Base-by-base conservation (phyloP, 345 rosid genomes). In the Psidium friedrichsthalianum region DNA sequence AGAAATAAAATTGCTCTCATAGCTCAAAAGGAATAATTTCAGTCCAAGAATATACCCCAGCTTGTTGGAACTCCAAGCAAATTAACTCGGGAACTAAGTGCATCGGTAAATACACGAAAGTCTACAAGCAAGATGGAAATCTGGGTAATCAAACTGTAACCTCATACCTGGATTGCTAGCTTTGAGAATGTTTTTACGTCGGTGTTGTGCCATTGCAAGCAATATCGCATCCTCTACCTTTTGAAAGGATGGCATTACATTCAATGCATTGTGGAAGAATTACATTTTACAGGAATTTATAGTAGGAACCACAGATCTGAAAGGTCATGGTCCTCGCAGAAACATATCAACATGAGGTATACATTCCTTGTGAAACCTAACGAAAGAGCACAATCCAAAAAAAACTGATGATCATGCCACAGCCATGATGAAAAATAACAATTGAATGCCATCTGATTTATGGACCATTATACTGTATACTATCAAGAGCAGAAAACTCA, bases 151-250 rank as follows among this genome's bases (percentile, higher is more conserved):
- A 56, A 32, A 82, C 61, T 54, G 84, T 13, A 44, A 64, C 55
- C 57, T 84, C 84, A 82, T 69, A 90, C 91, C 89, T 88, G 87
- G 84, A 81, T 51, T 85, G 91, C 93, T 93, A 86, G 87, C 61
- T 92, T 91, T 95, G 12, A 88, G 85, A 11, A 82, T 86, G 87
- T 74, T 84, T 56, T 74, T 58, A 44, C 92, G 93, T 82, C 99
- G 92, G 49, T 88, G 83, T 87, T 90, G 93, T 76, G 99, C 98
- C 96, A 97, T 91, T 82, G 94, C 93, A 86, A 89, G 91, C 85
- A 96, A 93, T 82, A 95, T 91, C 61, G 97, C 96, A 83, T 95
- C 98, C 90, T 90, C 95, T 86, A 90, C 93, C 96, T 93, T 88
- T 86, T 76, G 76, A 86, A 83, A 51, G 52, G 42, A 82, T 59